Evolutionary conservation across 2,329 filamentous ascomycete species (phyloP).

Genomic region (Tolypocladium amazonense): DNA sequence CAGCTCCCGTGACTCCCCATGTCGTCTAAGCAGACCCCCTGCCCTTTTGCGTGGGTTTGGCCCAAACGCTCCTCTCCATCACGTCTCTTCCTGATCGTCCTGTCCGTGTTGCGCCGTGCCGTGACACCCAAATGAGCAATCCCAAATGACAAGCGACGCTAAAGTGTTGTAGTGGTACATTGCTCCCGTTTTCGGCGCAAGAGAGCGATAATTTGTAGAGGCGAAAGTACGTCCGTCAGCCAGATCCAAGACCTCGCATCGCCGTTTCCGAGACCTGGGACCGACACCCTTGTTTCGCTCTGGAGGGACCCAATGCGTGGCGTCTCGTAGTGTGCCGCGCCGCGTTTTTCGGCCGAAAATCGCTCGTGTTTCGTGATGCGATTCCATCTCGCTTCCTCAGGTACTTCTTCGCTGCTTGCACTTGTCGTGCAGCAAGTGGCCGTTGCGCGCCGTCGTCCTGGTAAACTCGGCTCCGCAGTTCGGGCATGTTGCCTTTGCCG

Average conservation of each 20-base stretch:
- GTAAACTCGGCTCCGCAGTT: conserved; percentile 92
- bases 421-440: conserved; percentile 77
- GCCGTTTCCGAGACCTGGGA: neutral
- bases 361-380: neutral
- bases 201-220: neutral
- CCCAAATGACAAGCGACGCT: neutral
- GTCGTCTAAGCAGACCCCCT: neutral
- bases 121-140: neutral
- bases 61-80: neutral
- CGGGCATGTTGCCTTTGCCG: conserved; percentile 78
- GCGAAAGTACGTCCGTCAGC: neutral
- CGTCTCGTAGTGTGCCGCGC: neutral
- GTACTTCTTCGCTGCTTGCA: conserved; percentile 56
- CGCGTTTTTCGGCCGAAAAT: neutral
- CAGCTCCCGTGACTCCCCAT: neutral
- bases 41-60: neutral
- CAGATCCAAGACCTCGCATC: neutral
- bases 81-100: neutral
- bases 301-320: neutral
- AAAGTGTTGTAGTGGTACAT: neutral
- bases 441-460: conserved; percentile 76
- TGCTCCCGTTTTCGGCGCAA: neutral
- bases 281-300: neutral
- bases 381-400: conserved; percentile 4
- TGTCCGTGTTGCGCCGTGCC: neutral